Percentiles rank a stretch among this genome's conserved stretches.
These are phyloP conservation scores for Penicillium canescens DNA, from an alignment of 495 filamentous ascomycete genomes.

Conservation along the genomic window DNA sequence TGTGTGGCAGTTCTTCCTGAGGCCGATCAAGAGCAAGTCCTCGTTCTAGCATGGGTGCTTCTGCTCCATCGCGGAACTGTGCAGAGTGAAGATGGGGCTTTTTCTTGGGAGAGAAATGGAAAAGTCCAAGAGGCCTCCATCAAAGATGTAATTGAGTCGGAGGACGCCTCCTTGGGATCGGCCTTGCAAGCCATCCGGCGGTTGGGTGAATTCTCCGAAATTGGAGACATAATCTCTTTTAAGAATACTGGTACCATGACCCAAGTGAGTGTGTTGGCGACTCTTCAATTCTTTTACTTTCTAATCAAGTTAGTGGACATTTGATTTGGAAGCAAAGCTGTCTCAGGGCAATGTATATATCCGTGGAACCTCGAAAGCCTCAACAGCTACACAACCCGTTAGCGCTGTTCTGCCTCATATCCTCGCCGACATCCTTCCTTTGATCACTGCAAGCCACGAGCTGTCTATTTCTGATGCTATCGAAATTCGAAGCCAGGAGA, in stretches of 20 bases:
- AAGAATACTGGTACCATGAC: not conserved
- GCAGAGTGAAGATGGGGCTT: not conserved
- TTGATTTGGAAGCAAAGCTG: not conserved
- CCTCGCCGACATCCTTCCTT: not conserved
- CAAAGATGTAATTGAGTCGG: not conserved
- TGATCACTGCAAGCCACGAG: not conserved
- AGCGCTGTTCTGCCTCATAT: not conserved
- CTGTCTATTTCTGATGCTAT: not conserved
- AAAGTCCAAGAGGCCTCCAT: not conserved
- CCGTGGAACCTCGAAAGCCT: not conserved
- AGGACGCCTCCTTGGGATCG: not conserved
- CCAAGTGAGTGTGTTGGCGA: not conserved
- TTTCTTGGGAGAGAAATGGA: not conserved
- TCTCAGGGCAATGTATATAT: not conserved
- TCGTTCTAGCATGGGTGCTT: not conserved
- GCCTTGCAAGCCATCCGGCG: not conserved
- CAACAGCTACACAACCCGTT: slow-evolving; percentile 1
- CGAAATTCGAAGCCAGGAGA: not conserved
- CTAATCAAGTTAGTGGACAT: not conserved
- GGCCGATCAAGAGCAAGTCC: not conserved
- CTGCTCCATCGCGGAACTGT: slow-evolving; percentile 1
- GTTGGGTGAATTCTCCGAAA: not conserved
- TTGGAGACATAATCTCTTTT: not conserved
- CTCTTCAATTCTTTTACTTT: not conserved
- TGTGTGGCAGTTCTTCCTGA: not conserved